A percentile compares a stretch with the other conserved stretches of the same genome.
These are phyloP conservation scores for Tephrocybe sp. DNA, from an alignment of 768 basidiomycete genomes.

Conservation along the genomic window DNA sequence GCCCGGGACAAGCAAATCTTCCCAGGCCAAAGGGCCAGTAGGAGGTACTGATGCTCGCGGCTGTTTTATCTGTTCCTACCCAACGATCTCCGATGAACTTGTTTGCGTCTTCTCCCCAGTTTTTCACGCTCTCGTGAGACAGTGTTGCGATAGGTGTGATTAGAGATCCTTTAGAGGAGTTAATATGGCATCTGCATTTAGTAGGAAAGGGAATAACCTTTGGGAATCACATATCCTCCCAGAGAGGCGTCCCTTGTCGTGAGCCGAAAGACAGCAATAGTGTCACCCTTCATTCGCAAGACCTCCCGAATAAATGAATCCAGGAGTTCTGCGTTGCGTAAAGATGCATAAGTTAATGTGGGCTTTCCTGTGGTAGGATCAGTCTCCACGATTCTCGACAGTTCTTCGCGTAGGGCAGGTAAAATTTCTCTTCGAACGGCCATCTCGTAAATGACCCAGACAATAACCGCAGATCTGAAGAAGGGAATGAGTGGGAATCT, in stretches of 20 bases:
- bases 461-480: neutral
- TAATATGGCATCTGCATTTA: too few species aligned
- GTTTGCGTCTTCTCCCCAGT: slow-evolving; percentile 8
- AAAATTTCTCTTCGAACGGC: slow-evolving; percentile 2
- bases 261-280: slow-evolving; percentile 4
- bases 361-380: slow-evolving; percentile 2
- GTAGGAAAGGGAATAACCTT: neutral
- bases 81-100: slow-evolving; percentile 8
- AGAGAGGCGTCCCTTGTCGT: slow-evolving; percentile 9
- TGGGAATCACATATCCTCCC: slow-evolving; percentile 7
- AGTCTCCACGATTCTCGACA: neutral
- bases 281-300: slow-evolving; percentile 9
- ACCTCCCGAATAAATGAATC: slow-evolving; percentile 13
- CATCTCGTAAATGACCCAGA: slow-evolving; percentile 12
- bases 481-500: neutral
- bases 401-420: slow-evolving; percentile 3
- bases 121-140: slow-evolving; percentile 2
- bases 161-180: neutral
- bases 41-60: slow-evolving; percentile 3
- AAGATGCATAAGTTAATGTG: slow-evolving; percentile 4
- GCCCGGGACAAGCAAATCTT: slow-evolving; percentile 8
- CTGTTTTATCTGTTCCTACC: slow-evolving; percentile 9
- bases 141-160: slow-evolving; percentile 6
- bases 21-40: slow-evolving; percentile 11
- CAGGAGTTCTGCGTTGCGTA: slow-evolving; percentile 8